Percentiles rank a stretch among this genome's conserved stretches.
These are phyloP conservation scores for Metschnikowia picachoensis DNA, from an alignment of 805 yeast genomes.

Conservation along the genomic window DNA sequence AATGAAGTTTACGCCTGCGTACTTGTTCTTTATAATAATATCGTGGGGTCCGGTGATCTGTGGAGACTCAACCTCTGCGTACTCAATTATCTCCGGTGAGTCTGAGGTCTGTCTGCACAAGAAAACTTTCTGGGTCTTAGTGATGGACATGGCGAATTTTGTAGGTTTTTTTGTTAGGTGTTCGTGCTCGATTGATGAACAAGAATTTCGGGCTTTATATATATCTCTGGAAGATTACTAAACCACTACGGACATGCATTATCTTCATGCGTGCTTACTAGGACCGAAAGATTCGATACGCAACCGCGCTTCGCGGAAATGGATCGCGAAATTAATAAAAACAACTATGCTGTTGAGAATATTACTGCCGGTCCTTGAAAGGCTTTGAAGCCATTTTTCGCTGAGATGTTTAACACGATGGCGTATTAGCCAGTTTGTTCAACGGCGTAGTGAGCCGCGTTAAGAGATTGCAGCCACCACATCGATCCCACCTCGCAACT, in stretches of 20 bases:
- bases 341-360: no score
- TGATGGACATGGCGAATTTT: slow-evolving; percentile 29
- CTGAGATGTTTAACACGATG: no score
- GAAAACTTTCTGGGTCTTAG: slow-evolving; percentile 54
- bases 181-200: background rate
- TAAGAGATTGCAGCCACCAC: no score
- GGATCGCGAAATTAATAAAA: no score
- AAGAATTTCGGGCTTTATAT: background rate
- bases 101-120: slow-evolving; percentile 54
- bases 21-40: slow-evolving; percentile 66
- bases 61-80: slow-evolving; percentile 60
- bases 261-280: background rate
- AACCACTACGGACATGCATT: background rate
- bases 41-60: slow-evolving; percentile 47
- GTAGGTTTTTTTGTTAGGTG: background rate
- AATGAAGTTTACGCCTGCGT: slow-evolving; percentile 77
- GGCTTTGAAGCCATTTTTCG: no score
- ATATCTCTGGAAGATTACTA: background rate
- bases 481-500: no score
- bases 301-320: no score
- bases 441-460: no score
- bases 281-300: background rate
- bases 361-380: no score
- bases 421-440: no score
- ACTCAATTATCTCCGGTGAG: slow-evolving; percentile 53